Conservation (phyloP, 257 asterid species). For the Solanum neorickii region DNA sequence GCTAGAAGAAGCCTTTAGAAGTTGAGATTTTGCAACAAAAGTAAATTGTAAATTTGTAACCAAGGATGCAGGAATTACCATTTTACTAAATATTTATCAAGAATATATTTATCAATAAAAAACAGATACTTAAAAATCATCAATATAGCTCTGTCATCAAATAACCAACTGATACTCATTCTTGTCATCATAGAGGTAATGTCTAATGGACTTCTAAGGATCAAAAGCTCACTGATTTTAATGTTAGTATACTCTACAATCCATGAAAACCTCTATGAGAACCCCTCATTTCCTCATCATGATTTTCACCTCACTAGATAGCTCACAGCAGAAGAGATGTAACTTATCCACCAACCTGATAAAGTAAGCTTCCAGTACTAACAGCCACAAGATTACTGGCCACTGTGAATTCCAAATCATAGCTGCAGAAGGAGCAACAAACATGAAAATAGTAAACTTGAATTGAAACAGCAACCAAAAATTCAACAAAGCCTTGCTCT, state of each 20-base stretch:
- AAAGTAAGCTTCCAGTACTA: constrained; percentile 86
- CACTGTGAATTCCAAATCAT: constrained; percentile 93
- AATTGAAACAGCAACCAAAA: background rate
- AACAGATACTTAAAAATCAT: background rate
- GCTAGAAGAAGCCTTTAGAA: background rate
- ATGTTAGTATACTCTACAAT: background rate
- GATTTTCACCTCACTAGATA: background rate
- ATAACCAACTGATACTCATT: background rate
- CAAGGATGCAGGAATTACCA: background rate
- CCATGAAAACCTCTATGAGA: background rate
- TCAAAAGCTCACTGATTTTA: background rate
- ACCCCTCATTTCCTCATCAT: background rate
- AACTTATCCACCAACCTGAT: constrained; percentile 52
- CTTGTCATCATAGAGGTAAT: background rate
- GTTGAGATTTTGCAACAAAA: background rate
- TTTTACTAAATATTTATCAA: background rate
- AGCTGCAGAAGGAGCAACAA: constrained; percentile 39
- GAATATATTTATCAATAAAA: background rate
- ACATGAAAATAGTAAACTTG: constrained; percentile 4
- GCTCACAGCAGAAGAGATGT: background rate
- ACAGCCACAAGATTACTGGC: constrained; percentile 84
- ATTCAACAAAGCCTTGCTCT: background rate
- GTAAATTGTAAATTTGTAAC: background rate
- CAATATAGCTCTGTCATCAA: background rate
- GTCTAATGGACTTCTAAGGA: background rate